phyloP scores from a whole-genome alignment of 139 green algal species.

The Penium margaritaceum region DNA sequence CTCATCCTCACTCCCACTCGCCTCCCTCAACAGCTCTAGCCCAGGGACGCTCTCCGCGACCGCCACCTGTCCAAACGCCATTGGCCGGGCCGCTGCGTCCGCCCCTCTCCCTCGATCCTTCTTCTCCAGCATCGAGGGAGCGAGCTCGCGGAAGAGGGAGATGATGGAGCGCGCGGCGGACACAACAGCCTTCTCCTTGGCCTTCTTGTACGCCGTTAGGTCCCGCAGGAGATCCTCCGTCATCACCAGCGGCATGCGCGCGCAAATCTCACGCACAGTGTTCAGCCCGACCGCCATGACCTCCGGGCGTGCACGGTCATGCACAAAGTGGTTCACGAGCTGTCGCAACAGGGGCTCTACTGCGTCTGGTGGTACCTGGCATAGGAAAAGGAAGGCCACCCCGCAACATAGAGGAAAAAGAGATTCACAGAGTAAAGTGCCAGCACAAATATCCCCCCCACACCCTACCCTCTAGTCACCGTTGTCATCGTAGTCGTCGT shows the following conservation, averaged over 20 bases:
- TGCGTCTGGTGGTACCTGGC: conserved; percentile 75
- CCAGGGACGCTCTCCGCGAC: conserved; percentile 61
- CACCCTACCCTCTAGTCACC: not conserved
- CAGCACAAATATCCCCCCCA: not conserved
- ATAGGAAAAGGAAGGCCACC: not conserved
- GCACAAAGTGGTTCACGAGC: conserved; percentile 90
- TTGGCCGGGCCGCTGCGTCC: conserved; percentile 50
- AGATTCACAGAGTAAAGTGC: not conserved
- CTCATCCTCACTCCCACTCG: conserved; percentile 17
- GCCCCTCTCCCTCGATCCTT: conserved; percentile 68
- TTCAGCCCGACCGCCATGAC: conserved; percentile 81
- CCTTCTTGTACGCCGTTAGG: conserved; percentile 75
- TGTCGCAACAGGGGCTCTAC: conserved; percentile 80
- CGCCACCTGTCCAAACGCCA: conserved; percentile 37
- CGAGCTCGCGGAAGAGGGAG: conserved; percentile 48
- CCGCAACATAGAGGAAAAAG: too few relatives aligned
- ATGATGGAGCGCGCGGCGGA: conserved; percentile 70
- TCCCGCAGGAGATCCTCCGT: conserved; percentile 76
- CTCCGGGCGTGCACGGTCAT: conserved; percentile 69
- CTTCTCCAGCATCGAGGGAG: conserved; percentile 81
- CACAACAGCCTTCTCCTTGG: conserved; percentile 74
- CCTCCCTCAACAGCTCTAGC: conserved; percentile 72
- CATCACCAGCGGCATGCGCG: conserved; percentile 76
- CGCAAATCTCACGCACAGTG: conserved; percentile 81
- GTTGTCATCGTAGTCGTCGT: not conserved